A percentile compares a stretch with the other conserved stretches of the same genome.
Conservation (phyloP, 257 asterid genomes). For the Nicotiana attenuata region DNA sequence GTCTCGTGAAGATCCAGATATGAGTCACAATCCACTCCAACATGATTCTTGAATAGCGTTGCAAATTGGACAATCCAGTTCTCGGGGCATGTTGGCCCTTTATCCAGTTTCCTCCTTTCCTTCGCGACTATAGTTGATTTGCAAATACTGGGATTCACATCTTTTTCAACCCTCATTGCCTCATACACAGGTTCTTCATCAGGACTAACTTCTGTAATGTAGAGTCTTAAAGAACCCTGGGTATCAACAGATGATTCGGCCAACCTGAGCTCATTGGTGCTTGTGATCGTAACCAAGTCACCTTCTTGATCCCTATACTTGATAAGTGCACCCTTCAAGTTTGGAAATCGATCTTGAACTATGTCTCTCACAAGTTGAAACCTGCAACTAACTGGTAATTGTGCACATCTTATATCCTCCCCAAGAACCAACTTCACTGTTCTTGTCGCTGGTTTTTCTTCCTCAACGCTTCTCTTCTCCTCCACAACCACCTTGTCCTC, state of each 20-base stretch:
- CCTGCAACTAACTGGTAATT: slow-evolving; percentile 60
- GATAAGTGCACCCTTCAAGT: slow-evolving; percentile 68
- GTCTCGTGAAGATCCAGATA: slow-evolving; percentile 82
- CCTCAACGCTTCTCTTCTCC: slow-evolving; percentile 57
- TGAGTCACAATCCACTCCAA: slow-evolving; percentile 78
- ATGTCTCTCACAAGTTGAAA: slow-evolving; percentile 60
- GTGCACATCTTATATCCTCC: slow-evolving; percentile 89
- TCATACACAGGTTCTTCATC: slow-evolving; percentile 66
- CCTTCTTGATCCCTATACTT: slow-evolving; percentile 93
- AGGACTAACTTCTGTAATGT: slow-evolving; percentile 77
- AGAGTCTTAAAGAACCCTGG: slow-evolving; percentile 61
- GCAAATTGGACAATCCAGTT: slow-evolving; percentile 89
- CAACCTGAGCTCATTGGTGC: slow-evolving; percentile 72
- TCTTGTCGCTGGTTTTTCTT: slow-evolving; percentile 48
- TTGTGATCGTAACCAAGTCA: slow-evolving; percentile 83
- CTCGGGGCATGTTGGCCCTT: slow-evolving; percentile 41
- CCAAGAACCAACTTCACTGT: slow-evolving; percentile 72
- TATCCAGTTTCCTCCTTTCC: slow-evolving; percentile 16
- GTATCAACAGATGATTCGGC: slow-evolving; percentile 78
- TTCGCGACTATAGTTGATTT: slow-evolving; percentile 28
- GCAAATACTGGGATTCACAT: slow-evolving; percentile 21
- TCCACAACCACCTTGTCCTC: slow-evolving; percentile 71
- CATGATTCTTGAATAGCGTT: slow-evolving; percentile 71
- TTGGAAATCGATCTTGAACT: slow-evolving; percentile 62
- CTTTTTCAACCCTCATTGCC: slow-evolving; percentile 41